A percentile compares a stretch with the other conserved stretches of the same genome.
phyloP scores from a whole-genome alignment of 345 rosid genomes.

The Ceriops zippeliana region DNA sequence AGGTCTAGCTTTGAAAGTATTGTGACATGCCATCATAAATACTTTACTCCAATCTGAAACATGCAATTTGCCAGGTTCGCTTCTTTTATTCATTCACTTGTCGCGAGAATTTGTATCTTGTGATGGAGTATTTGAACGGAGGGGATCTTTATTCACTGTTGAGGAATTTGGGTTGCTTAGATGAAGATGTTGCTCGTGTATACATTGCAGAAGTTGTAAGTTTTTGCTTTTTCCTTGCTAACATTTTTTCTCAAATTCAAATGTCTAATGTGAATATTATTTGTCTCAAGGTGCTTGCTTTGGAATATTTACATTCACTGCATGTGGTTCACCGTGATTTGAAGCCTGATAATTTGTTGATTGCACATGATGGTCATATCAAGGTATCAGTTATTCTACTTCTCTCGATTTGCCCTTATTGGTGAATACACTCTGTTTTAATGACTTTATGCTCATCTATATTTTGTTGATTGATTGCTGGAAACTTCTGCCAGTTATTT shows the following conservation, averaged over 20 bases:
- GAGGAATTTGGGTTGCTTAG: constrained; percentile 96
- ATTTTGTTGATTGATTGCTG: background rate
- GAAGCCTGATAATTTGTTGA: constrained; percentile 97
- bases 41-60: constrained; percentile 19
- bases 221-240: constrained; percentile 9
- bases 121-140: constrained; percentile 99
- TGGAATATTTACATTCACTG: constrained; percentile 92
- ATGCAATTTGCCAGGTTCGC: constrained; percentile 69
- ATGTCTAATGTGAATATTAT: constrained; percentile 5
- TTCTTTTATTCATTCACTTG: constrained; percentile 99
- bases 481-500: too few species aligned
- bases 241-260: background rate
- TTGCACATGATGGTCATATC: constrained; percentile 98
- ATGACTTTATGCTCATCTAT: background rate
- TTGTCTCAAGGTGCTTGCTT: constrained; percentile 72
- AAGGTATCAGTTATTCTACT: constrained; percentile 51
- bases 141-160: constrained; percentile 93
- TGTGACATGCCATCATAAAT: constrained; percentile 20
- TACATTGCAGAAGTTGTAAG: constrained; percentile 99
- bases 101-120: constrained; percentile 97
- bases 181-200: constrained; percentile 96
- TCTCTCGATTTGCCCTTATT: background rate
- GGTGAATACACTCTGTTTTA: background rate
- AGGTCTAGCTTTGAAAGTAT: constrained; percentile 37
- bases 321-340: constrained; percentile 97